Evolutionary conservation across 2,329 filamentous ascomycete species (phyloP), one percentile per base, ranked within the genome.

Genomic region (Claviceps sp.): DNA sequence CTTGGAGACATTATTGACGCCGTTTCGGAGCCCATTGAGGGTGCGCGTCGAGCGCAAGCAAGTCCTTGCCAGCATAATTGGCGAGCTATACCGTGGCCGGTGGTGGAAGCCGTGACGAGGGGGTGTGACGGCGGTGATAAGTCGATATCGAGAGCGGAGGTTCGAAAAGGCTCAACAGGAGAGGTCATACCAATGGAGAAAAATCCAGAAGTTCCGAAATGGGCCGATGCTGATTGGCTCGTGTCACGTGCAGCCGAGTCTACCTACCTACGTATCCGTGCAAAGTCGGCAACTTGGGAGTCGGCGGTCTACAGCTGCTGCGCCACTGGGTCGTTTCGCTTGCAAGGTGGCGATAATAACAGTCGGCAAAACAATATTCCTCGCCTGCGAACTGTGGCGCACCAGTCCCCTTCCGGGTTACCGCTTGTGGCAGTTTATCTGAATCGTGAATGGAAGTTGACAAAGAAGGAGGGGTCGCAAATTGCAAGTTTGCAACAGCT

Each of bases 31-130:
- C 72, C 83, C 78, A 77, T 83, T 85, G 77, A 89, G 79, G 67
- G 85, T 79, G 82, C 89, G 89, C 81, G 86, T 80, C 71, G 86
- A 83, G 78, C 88, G 88, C 79, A 94, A 76, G 75, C 82, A 82
- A 74, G 89, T 88, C 80, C 89, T 86, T 76, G 88, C 86, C 80
- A 96, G 83, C 91, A 97, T 96, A 70, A 72, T 85, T 78, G 71
- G 71, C 71, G 60, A 66, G 61, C 62, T 68, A 61, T 62, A 68
- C 61, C 62, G 65, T 62, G 63, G 60, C 64, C 65, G 29, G 65
- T 62, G 64, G 57, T 58, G 61, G 58, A 57, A 60, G 60, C 64
- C 65, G 64, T 64, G 60, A 64, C 67, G 61, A 17, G 63, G 59
- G 26, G 60, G 54, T 59, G 57, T 61, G 61, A 60, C 64, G 64